These are phyloP conservation scores for Wickerhamomyces canadensis DNA, from an alignment of 805 yeast species.

Conservation along the genomic window DNA sequence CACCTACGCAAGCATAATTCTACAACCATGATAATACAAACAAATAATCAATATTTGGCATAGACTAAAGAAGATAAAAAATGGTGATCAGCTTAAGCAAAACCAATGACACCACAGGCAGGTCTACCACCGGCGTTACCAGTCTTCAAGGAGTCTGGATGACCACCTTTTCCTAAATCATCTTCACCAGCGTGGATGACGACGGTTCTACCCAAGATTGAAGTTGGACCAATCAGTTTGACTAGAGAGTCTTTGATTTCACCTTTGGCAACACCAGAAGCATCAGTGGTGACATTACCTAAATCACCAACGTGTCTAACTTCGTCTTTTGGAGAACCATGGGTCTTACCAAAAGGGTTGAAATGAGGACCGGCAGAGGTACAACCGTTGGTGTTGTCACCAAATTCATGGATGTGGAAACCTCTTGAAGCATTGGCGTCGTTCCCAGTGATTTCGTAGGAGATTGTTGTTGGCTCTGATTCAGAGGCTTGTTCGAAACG, in stretches of 20 bases:
- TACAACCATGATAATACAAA: too few relatives aligned
- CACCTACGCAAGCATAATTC: too few relatives aligned
- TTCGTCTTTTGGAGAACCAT: slow-evolving; percentile 87
- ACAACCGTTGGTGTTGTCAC: slow-evolving; percentile 99
- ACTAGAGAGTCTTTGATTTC: slow-evolving; percentile 69
- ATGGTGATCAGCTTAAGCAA: slow-evolving; percentile 8
- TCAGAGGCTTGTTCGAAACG: slow-evolving; percentile 80
- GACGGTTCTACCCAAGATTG: slow-evolving; percentile 91
- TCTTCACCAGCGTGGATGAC: slow-evolving; percentile 91
- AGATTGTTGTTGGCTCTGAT: slow-evolving; percentile 73
- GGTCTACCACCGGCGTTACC: slow-evolving; percentile 98
- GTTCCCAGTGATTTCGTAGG: slow-evolving; percentile 89
- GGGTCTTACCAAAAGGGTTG: slow-evolving; percentile 84
- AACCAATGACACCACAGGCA: slow-evolving; percentile 97
- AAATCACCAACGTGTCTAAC: slow-evolving; percentile 90
- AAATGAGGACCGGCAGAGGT: slow-evolving; percentile 98
- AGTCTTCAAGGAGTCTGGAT: slow-evolving; percentile 85
- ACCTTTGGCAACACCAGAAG: slow-evolving; percentile 88
- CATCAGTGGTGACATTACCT: slow-evolving; percentile 90
- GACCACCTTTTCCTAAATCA: slow-evolving; percentile 93
- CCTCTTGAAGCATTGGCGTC: slow-evolving; percentile 87
- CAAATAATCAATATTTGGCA: not conserved
- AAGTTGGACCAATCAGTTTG: slow-evolving; percentile 80
- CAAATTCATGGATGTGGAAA: slow-evolving; percentile 97
- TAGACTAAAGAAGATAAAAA: not conserved